Percentiles rank a stretch among this genome's conserved stretches.
Conservation (phyloP, 768 basidiomycete genomes). For the Gymnopilus junonius region DNA sequence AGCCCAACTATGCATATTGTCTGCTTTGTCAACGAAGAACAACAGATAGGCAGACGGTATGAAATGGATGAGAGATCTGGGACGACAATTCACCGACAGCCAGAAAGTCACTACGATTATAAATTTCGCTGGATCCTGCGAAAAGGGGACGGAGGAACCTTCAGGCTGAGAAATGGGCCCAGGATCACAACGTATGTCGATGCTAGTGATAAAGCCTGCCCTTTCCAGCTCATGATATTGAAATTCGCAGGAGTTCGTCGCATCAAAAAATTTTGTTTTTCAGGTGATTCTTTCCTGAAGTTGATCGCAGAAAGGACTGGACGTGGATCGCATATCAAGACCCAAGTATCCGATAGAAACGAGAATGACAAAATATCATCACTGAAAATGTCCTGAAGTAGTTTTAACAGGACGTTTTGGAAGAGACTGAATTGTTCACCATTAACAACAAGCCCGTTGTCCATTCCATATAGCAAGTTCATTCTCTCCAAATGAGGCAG, state of each 20-base stretch:
- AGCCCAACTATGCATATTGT: conserved; percentile 42
- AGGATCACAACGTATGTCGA: conserved; percentile 59
- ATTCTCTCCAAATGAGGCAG: conserved; percentile 35
- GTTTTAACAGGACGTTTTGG: not conserved
- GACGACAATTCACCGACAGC: conserved; percentile 31
- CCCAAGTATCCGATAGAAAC: conserved; percentile 44
- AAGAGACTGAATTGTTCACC: conserved; percentile 40
- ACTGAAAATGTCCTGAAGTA: conserved; percentile 29
- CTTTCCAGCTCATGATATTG: conserved; percentile 41
- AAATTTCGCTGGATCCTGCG: conserved; percentile 42
- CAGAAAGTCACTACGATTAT: conserved; percentile 52
- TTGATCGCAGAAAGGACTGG: conserved; percentile 42
- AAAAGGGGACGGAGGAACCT: conserved; percentile 47
- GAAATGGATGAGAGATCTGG: conserved; percentile 43
- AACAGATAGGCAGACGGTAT: conserved; percentile 45
- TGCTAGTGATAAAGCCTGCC: conserved; percentile 29
- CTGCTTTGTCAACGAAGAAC: conserved; percentile 22
- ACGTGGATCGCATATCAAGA: conserved; percentile 38
- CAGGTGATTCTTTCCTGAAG: conserved; percentile 35
- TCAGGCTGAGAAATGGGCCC: conserved; percentile 47
- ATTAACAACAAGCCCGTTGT: conserved; percentile 52
- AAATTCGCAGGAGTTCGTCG: conserved; percentile 42
- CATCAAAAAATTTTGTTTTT: conserved; percentile 30
- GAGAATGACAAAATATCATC: conserved; percentile 42
- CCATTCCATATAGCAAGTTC: conserved; percentile 70